These are phyloP conservation scores for Pythium phragmiticola DNA, from an alignment of 352 stramenopile genomes.

Conservation along the genomic window DNA sequence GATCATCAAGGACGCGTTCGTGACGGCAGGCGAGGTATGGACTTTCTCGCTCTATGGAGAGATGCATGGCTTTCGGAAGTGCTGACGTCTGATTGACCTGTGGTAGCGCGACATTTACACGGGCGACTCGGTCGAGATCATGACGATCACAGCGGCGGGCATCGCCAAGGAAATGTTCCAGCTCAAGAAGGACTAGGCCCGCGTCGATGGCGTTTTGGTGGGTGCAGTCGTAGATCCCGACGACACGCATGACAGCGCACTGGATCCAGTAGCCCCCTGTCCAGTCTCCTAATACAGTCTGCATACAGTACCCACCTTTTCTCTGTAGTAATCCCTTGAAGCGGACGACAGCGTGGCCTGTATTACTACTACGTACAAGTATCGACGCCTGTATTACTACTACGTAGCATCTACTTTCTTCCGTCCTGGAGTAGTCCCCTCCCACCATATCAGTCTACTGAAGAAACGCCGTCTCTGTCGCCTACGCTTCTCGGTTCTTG, in stretches of 20 bases:
- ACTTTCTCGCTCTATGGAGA: neutral
- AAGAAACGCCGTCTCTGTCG: neutral
- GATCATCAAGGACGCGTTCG: conserved; percentile 99
- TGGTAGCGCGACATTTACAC: conserved; percentile 98
- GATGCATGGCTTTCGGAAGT: neutral
- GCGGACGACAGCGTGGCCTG: too few species aligned
- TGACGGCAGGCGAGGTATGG: conserved; percentile 94
- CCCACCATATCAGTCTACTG: neutral
- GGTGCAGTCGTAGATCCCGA: neutral
- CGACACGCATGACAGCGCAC: too few species aligned
- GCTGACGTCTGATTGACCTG: neutral
- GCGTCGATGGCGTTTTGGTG: neutral
- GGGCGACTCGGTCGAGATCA: conserved; percentile 97
- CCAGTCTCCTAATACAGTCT: too few species aligned
- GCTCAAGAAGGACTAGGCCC: conserved; percentile 94
- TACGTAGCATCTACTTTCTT: too few species aligned
- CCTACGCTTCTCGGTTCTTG: conserved; percentile 74
- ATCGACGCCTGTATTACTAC: too few species aligned
- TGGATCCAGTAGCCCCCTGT: too few species aligned
- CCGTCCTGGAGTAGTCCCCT: too few species aligned
- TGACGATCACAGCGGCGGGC: conserved; percentile 94
- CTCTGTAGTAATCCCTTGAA: too few species aligned
- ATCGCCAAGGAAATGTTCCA: conserved; percentile 91
- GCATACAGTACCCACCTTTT: too few species aligned
- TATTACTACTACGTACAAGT: too few species aligned